Evolutionary conservation across 1,284 basidiomycete genomes (phyloP), one percentile per base, ranked within the genome.

Genomic region (Boletellus deceptivus): DNA sequence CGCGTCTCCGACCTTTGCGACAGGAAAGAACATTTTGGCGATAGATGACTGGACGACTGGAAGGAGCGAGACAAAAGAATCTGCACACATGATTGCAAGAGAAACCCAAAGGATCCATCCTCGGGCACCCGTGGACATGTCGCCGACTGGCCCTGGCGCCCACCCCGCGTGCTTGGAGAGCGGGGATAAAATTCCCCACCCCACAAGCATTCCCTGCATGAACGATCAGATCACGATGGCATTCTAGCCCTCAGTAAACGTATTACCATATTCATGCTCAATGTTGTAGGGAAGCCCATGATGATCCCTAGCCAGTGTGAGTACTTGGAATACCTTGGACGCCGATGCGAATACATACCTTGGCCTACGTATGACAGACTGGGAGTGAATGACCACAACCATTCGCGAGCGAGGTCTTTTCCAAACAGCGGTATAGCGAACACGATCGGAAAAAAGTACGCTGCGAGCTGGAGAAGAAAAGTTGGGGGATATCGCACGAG

Each of bases 51-150:
- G 67, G 17, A 78, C 70, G 50, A 92, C 81, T 18, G 92, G 91
- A 22, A 91, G 58, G 18, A 97, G 81, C 11, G 92, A 93, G 17
- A 98, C 78, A 53, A 97, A 68, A 50, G 88, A 89, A 71, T 98
- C 96, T 35, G 91, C 83, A 64, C 83, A 88, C 95, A 98, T 98
- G 64, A 98, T 91, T 1, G 95, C 94, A 40, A 98, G 77, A 1
- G 93, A 90, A 17, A 89, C 82, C 95, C 95, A 98, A 18, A 98
- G 78, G 48, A 96, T 94, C 93, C 92, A 95, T 17, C 92, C 93
- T 43, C 93, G 80, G 17, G 92, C 84, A 33, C 94, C 94, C 51
- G 79, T 78, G 2, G 86, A 80, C 77, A 93, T 91, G 58, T 92
- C 89, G 0, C 85, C 82, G 1, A 94, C 91, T 3, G 86, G 83